Percentiles rank a stretch among this genome's conserved stretches.
Evolutionary conservation across 202 grass and related monocot species (phyloP).

Genomic region (Carex sylvatica): DNA sequence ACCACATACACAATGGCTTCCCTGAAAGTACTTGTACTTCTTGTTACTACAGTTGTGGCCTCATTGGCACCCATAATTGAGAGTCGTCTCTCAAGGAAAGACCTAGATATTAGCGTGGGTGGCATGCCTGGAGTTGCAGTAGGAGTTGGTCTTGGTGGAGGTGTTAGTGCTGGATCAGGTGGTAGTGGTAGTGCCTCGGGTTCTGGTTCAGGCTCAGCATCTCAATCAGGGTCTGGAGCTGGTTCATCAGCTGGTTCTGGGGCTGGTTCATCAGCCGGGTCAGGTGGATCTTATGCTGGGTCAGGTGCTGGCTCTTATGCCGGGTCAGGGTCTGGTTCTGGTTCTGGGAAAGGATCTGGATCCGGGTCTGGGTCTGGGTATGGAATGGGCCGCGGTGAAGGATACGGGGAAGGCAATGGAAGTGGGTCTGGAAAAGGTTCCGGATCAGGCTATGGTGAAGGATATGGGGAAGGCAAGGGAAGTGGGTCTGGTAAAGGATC

Average conservation of each 20-base stretch:
- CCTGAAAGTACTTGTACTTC: constrained; percentile 25
- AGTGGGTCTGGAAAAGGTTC: background rate
- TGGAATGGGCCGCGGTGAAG: constrained; percentile 39
- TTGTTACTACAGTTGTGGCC: background rate
- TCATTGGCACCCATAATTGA: constrained; percentile 21
- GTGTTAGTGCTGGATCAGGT: constrained; percentile 24
- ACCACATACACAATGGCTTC: constrained; percentile 28
- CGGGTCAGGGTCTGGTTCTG: constrained; percentile 1
- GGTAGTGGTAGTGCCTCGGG: constrained; percentile 20
- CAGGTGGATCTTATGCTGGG: constrained; percentile 32
- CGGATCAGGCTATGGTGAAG: constrained; percentile 29
- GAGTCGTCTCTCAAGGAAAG: constrained; percentile 37
- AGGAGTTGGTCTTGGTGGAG: constrained; percentile 32
- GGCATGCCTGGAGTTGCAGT: constrained; percentile 22
- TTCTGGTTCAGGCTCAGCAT: constrained; percentile 23
- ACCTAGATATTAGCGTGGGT: constrained; percentile 46
- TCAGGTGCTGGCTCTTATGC: constrained; percentile 18
- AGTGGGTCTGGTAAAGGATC: constrained; percentile 28
- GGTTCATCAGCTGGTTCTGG: constrained; percentile 35
- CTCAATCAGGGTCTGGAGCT: constrained; percentile 14
- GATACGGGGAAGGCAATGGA: constrained; percentile 9
- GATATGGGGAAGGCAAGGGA: constrained; percentile 25
- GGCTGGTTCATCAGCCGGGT: constrained; percentile 39
- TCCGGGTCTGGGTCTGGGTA: constrained; percentile 37
- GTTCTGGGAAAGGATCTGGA: background rate